Evolutionary conservation across 2,329 filamentous ascomycete genomes (phyloP).

Genomic region (Gremmenia infestans): DNA sequence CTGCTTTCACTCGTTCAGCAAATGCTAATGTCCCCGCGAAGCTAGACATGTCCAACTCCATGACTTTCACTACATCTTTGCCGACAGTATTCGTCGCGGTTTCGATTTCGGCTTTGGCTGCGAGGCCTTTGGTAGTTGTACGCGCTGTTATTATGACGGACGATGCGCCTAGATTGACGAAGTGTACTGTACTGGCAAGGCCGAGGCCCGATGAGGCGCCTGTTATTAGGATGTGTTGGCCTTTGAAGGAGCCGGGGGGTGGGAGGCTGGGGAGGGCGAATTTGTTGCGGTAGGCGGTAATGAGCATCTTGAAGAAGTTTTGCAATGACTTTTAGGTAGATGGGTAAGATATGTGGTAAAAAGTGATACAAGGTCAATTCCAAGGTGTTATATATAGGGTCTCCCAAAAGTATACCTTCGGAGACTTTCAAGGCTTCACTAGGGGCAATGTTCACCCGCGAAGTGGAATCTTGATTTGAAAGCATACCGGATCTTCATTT

Average conservation of each 20-base stretch:
- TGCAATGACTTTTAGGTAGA: not conserved
- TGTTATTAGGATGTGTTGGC: conserved; percentile 36
- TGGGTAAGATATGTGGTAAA: not conserved
- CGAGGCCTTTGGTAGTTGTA: conserved; percentile 32
- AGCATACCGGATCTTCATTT: not conserved
- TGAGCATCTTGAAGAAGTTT: conserved; percentile 7
- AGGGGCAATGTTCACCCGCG: not conserved
- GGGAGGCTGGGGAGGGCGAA: conserved; percentile 24
- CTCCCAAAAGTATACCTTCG: not conserved
- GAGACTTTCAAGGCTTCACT: not conserved
- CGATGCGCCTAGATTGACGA: conserved; percentile 36
- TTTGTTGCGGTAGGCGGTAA: conserved; percentile 24
- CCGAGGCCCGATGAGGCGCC: conserved; percentile 40
- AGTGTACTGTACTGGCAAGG: conserved; percentile 37
- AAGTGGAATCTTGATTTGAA: not conserved
- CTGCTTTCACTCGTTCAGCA: conserved; percentile 19
- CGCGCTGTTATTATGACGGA: conserved; percentile 39
- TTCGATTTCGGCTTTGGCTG: conserved; percentile 36
- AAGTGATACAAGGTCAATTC: not conserved
- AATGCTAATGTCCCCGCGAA: conserved; percentile 21
- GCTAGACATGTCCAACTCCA: conserved; percentile 25
- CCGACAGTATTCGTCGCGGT: conserved; percentile 14
- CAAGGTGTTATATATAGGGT: not conserved
- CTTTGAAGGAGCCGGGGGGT: conserved; percentile 20
- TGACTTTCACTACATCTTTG: conserved; percentile 20